Conservation (phyloP, 2,329 filamentous ascomycete genomes). For the Aureobasidium sp. region DNA sequence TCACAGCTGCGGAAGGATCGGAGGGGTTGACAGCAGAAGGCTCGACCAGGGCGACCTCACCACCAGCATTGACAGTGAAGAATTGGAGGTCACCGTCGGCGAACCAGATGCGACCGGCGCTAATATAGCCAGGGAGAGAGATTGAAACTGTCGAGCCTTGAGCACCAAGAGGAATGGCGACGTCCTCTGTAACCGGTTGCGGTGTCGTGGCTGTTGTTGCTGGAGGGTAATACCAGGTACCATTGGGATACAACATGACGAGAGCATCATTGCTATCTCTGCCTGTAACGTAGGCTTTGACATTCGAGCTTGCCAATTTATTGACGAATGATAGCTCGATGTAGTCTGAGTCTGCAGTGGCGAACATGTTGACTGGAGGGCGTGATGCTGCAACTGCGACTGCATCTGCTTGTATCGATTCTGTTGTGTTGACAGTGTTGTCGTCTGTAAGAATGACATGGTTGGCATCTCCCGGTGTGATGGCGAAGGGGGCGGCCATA, state of each 20-base stretch:
- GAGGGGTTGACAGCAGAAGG: conserved; percentile 37
- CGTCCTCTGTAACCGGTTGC: conserved; percentile 31
- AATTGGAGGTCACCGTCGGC: conserved; percentile 39
- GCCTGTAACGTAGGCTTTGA: conserved; percentile 44
- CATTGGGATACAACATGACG: conserved; percentile 40
- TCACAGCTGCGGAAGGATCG: conserved; percentile 36
- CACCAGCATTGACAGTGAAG: conserved; percentile 33
- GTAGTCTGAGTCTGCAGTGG: background rate
- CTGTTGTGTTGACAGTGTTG: conserved; percentile 24
- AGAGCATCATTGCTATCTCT: conserved; percentile 35
- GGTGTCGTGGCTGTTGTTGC: conserved; percentile 33
- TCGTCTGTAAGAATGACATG: conserved; percentile 23
- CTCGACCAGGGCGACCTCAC: conserved; percentile 38
- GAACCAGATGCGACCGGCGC: conserved; percentile 42
- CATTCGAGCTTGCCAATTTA: conserved; percentile 33
- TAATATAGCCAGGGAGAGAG: conserved; percentile 36
- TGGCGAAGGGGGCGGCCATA: conserved; percentile 21
- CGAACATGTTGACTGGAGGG: conserved; percentile 3
- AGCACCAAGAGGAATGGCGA: conserved; percentile 39
- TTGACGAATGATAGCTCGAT: conserved; percentile 34
- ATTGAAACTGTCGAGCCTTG: conserved; percentile 35
- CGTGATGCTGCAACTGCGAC: background rate
- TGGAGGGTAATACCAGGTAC: conserved; percentile 38
- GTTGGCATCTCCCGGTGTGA: conserved; percentile 20
- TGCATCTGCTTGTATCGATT: conserved; percentile 8